A percentile compares a stretch with the other conserved stretches of the same genome.
phyloP scores from a whole-genome alignment of 495 filamentous ascomycete genomes.

The Haplographium delicatum region DNA sequence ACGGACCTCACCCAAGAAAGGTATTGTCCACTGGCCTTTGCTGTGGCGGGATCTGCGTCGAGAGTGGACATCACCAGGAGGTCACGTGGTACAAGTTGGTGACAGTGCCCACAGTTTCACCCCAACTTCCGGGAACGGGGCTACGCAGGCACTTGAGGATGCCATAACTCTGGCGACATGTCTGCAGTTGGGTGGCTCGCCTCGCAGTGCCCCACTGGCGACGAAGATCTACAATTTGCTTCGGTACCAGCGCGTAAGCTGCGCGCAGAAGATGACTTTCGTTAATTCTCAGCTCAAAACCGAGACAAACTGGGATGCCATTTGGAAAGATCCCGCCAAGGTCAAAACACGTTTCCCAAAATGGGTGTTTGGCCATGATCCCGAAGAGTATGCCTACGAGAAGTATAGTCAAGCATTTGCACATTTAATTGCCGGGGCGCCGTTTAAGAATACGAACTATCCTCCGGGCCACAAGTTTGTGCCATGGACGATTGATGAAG shows the following conservation, averaged over 20 bases:
- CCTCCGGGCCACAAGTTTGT: slow-evolving; percentile 28
- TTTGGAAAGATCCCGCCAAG: slow-evolving; percentile 44
- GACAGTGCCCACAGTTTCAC: slow-evolving; percentile 68
- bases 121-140: slow-evolving; percentile 61
- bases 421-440: slow-evolving; percentile 23
- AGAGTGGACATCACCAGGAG: slow-evolving; percentile 55
- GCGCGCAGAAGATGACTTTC: slow-evolving; percentile 51
- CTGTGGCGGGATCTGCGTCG: slow-evolving; percentile 61
- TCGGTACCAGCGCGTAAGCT: slow-evolving; percentile 51
- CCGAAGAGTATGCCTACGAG: slow-evolving; percentile 50
- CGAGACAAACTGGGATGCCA: slow-evolving; percentile 52
- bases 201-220: slow-evolving; percentile 33
- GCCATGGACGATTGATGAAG: slow-evolving; percentile 32
- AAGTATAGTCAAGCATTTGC: slow-evolving; percentile 41
- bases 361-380: slow-evolving; percentile 53
- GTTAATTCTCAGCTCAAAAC: slow-evolving; percentile 51
- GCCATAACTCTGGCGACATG: slow-evolving; percentile 58
- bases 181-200: slow-evolving; percentile 50
- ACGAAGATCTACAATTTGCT: slow-evolving; percentile 45
- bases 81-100: slow-evolving; percentile 57
- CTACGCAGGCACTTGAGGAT: slow-evolving; percentile 68
- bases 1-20: slow-evolving; percentile 47
- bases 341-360: slow-evolving; percentile 45
- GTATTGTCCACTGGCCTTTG: slow-evolving; percentile 63
- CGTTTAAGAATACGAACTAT: slow-evolving; percentile 31